These are phyloP conservation scores for Boletus vinaceobasis DNA, from an alignment of 768 basidiomycete genomes.

Conservation along the genomic window DNA sequence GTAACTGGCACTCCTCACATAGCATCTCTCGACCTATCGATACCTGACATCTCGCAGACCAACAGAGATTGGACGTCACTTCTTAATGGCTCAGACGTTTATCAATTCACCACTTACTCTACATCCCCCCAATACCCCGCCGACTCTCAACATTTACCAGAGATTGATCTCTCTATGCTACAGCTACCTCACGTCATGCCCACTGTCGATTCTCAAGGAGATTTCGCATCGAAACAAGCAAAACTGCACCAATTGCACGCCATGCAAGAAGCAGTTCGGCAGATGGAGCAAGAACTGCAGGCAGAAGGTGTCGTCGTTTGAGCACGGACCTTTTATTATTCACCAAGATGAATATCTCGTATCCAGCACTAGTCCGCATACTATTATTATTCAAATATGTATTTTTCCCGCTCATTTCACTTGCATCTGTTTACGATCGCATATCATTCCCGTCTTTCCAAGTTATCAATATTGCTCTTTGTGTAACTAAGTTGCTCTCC, in stretches of 20 bases:
- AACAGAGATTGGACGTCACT: conserved; percentile 17
- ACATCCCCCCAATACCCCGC: conserved; percentile 2
- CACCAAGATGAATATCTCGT: conserved; percentile 4
- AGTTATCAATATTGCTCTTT: not conserved
- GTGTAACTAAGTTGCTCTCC: not conserved
- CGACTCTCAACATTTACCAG: conserved; percentile 8
- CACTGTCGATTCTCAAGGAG: not conserved
- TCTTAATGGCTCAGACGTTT: not conserved
- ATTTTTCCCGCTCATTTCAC: not conserved
- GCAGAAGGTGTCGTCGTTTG: conserved; percentile 18
- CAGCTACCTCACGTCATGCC: conserved; percentile 17
- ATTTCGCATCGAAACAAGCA: conserved; percentile 7
- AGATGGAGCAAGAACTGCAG: conserved; percentile 32
- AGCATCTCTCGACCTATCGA: not conserved
- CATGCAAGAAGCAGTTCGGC: conserved; percentile 35
- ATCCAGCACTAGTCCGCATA: not conserved
- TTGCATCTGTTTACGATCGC: not conserved
- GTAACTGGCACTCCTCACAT: not conserved
- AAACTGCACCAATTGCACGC: conserved; percentile 22
- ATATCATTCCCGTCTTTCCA: not conserved
- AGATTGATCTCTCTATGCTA: conserved; percentile 26
- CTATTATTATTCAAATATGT: conserved; percentile 21
- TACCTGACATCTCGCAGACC: conserved; percentile 1
- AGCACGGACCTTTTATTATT: not conserved
- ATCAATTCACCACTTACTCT: not conserved